Evolutionary conservation across 345 rosid genomes (phyloP).

Genomic region (Cardamine resedifolia): DNA sequence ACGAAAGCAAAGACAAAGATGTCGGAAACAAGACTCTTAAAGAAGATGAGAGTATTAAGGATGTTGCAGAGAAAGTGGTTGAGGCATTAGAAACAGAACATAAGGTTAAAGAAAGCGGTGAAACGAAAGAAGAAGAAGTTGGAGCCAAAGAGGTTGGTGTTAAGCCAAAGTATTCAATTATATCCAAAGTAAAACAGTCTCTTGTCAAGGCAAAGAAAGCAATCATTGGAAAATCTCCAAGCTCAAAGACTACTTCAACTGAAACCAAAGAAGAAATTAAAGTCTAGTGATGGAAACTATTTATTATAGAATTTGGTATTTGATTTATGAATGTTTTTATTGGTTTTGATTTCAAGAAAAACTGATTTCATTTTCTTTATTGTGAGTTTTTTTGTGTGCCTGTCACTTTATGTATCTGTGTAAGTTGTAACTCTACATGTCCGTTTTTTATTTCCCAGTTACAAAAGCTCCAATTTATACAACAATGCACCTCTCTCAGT

Average conservation of each 20-base stretch:
- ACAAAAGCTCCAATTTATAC: neutral
- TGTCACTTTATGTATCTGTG: neutral
- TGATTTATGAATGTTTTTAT: neutral
- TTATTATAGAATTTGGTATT: neutral
- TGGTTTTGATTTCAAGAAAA: neutral
- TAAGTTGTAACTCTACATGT: neutral
- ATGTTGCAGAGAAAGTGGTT: neutral
- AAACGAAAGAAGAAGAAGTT: slow-evolving; percentile 17
- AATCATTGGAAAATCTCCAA: slow-evolving; percentile 48
- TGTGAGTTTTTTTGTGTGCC: neutral
- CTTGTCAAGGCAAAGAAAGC: slow-evolving; percentile 61
- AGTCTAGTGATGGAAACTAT: slow-evolving; percentile 36
- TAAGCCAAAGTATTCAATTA: slow-evolving; percentile 53
- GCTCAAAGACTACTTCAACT: slow-evolving; percentile 25
- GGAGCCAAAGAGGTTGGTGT: slow-evolving; percentile 36
- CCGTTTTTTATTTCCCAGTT: neutral
- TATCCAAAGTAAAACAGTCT: slow-evolving; percentile 55
- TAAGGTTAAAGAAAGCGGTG: slow-evolving; percentile 29
- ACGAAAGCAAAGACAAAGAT: neutral
- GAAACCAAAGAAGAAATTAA: slow-evolving; percentile 43
- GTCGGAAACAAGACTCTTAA: neutral
- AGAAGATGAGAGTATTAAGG: neutral
- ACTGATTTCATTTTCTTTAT: neutral
- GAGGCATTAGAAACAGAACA: slow-evolving; percentile 1
- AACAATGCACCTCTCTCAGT: neutral